These are phyloP conservation scores for Trypanosoma conorhini DNA, from an alignment of 208 protist genomes.

Conservation along the genomic window DNA sequence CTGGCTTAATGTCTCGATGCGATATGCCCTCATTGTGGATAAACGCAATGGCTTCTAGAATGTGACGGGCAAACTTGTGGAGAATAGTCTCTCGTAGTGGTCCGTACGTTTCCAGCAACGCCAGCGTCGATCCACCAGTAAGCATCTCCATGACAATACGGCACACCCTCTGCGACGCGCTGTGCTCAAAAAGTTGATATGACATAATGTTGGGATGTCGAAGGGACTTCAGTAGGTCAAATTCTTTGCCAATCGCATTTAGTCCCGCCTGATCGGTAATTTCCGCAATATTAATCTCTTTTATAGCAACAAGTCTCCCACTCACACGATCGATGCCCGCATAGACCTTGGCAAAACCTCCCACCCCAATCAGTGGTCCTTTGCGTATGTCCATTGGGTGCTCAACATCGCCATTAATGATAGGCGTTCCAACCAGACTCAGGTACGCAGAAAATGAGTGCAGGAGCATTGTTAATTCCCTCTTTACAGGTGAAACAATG, in stretches of 20 bases:
- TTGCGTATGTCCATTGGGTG: constrained; percentile 73
- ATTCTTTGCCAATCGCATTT: constrained; percentile 80
- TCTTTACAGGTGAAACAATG: constrained; percentile 30
- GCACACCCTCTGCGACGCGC: constrained; percentile 81
- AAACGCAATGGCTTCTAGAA: constrained; percentile 81
- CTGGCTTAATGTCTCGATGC: constrained; percentile 92
- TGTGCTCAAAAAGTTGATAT: constrained; percentile 90
- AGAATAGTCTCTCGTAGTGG: constrained; percentile 80
- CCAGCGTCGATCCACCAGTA: constrained; percentile 80
- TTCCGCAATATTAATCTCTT: constrained; percentile 83
- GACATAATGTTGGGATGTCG: constrained; percentile 89
- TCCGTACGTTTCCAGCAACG: constrained; percentile 79
- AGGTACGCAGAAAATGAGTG: constrained; percentile 58
- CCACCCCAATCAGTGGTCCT: constrained; percentile 73
- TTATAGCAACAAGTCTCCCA: constrained; percentile 87
- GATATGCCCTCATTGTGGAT: constrained; percentile 90
- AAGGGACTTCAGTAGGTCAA: constrained; percentile 80
- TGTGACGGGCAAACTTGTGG: constrained; percentile 64
- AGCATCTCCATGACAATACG: constrained; percentile 91
- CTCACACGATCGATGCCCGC: constrained; percentile 79
- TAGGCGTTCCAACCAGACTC: constrained; percentile 56
- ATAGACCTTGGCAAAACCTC: constrained; percentile 88
- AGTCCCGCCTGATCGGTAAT: constrained; percentile 72
- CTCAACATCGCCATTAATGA: constrained; percentile 60
- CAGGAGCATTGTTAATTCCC: constrained; percentile 52